Evolutionary conservation across 441 rosid species (phyloP).

Genomic region (Pelargonium citronellum): DNA sequence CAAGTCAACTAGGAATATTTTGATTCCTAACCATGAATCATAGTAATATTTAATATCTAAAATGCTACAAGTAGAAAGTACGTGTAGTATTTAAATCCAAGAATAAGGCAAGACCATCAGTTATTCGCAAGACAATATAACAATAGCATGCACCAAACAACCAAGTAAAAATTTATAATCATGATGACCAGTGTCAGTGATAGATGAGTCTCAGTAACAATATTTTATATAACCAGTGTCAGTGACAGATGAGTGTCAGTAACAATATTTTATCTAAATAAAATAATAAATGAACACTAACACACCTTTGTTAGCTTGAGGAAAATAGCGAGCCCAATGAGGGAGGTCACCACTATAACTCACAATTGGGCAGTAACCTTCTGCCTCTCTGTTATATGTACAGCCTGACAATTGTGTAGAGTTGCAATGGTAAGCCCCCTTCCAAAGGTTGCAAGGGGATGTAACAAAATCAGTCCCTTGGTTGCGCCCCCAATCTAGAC

Average conservation of each 20-base stretch:
- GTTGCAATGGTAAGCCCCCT: conserved; percentile 93
- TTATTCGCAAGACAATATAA: neutral
- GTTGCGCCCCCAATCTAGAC: conserved; percentile 92
- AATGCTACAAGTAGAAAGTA: neutral
- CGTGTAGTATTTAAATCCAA: neutral
- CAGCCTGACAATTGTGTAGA: conserved; percentile 89
- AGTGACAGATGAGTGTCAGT: neutral
- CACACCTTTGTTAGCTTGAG: conserved; percentile 90
- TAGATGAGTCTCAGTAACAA: neutral
- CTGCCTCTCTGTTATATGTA: conserved; percentile 97
- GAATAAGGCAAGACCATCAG: neutral
- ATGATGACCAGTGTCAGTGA: neutral
- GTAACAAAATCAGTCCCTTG: conserved; percentile 94
- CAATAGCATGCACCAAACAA: neutral
- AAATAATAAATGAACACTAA: conserved; percentile 1
- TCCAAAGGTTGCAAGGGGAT: conserved; percentile 90
- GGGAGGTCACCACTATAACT: conserved; percentile 93
- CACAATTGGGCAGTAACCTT: conserved; percentile 96
- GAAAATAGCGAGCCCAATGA: conserved; percentile 95
- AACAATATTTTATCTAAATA: neutral
- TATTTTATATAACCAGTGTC: neutral
- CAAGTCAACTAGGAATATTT: neutral
- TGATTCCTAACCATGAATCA: neutral
- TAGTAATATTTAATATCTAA: neutral
- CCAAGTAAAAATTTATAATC: neutral